phyloP scores from a whole-genome alignment of 1,284 basidiomycete genomes.

The Vanrija sp. region DNA sequence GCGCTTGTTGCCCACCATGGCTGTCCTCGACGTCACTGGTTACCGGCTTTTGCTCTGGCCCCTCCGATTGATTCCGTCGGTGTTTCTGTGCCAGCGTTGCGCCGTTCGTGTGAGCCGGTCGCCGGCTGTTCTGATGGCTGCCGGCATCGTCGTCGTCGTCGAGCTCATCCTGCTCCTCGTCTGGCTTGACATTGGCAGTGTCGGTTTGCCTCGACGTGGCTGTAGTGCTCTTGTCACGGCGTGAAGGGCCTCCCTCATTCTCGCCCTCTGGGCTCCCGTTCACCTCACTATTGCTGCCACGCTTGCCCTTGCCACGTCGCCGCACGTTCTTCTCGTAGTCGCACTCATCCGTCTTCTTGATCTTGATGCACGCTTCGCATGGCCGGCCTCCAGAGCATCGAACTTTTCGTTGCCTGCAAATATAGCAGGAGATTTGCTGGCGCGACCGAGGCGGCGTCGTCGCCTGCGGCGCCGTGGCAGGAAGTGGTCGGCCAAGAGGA shows the following conservation, averaged over 20 bases:
- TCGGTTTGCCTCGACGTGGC: neutral
- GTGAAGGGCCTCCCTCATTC: neutral
- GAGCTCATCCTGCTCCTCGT: neutral
- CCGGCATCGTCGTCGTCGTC: neutral
- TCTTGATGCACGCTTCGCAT: slow-evolving; percentile 32
- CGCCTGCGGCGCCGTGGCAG: too few relatives aligned
- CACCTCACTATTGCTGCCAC: neutral
- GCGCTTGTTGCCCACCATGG: too few relatives aligned
- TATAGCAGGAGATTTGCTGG: slow-evolving; percentile 38
- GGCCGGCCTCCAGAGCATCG: slow-evolving; percentile 38
- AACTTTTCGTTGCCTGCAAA: slow-evolving; percentile 37
- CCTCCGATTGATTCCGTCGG: neutral
- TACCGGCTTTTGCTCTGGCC: neutral
- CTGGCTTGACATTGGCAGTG: neutral
- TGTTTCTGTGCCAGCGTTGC: neutral
- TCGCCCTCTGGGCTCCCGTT: neutral
- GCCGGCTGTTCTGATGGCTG: neutral
- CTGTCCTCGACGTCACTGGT: neutral
- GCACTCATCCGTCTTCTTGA: slow-evolving; percentile 30
- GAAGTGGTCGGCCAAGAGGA: too few relatives aligned
- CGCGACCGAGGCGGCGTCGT: too few relatives aligned
- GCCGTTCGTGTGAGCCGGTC: neutral
- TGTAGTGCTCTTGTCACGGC: neutral
- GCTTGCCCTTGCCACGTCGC: slow-evolving; percentile 35
- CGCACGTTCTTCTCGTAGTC: slow-evolving; percentile 32